Conservation (phyloP, 148 eudicot species). For the Diospyros lotus region DNA sequence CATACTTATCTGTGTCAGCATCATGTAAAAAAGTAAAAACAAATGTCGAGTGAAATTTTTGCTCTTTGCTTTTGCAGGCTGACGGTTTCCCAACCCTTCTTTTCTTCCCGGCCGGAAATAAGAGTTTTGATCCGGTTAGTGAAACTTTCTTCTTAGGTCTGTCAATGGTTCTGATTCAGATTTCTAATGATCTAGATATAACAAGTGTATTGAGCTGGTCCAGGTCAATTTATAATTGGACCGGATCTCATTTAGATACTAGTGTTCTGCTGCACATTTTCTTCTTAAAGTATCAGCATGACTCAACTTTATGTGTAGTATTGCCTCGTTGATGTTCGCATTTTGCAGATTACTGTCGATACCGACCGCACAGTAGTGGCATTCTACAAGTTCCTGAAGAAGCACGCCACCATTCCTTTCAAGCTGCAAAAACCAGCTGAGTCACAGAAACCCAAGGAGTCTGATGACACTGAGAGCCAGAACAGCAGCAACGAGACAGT, state of each 20-base stretch:
- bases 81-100: slow-evolving; percentile 60
- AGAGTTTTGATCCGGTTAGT: slow-evolving; percentile 84
- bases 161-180: no score
- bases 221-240: no score
- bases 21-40: no score
- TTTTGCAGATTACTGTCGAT: slow-evolving; percentile 56
- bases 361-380: slow-evolving; percentile 49
- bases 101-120: slow-evolving; percentile 89
- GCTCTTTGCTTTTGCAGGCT: slow-evolving; percentile 21
- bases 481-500: slow-evolving; percentile 12
- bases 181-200: no score
- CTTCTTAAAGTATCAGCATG: not conserved
- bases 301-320: not conserved
- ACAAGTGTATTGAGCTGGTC: no score
- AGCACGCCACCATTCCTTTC: slow-evolving; percentile 68
- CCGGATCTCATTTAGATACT: not conserved
- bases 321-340: slow-evolving; percentile 1
- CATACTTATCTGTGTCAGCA: no score
- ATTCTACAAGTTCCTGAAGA: slow-evolving; percentile 77
- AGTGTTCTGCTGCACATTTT: not conserved
- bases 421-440: slow-evolving; percentile 47
- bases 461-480: slow-evolving; percentile 18
- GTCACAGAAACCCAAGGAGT: slow-evolving; percentile 19
- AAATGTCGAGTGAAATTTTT: no score
- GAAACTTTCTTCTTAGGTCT: not conserved